These are phyloP conservation scores for Coprinopsis cinerea DNA, from an alignment of 768 basidiomycete genomes.

Conservation along the genomic window DNA sequence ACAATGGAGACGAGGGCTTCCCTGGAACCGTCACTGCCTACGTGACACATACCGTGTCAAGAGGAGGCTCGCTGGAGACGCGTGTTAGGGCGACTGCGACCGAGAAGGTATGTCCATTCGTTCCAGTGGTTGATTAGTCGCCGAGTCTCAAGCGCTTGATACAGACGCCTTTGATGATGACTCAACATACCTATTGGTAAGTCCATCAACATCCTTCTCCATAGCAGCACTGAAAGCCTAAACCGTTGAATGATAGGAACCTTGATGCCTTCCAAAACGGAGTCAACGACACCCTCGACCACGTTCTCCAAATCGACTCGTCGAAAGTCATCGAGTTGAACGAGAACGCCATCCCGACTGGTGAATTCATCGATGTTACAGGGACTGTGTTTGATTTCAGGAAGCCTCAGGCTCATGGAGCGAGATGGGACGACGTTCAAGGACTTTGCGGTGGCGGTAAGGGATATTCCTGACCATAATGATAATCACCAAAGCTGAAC, in stretches of 20 bases:
- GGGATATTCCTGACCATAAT: neutral
- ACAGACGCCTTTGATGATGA: conserved; percentile 52
- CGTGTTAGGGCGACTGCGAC: conserved; percentile 42
- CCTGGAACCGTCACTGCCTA: conserved; percentile 41
- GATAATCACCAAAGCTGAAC: neutral
- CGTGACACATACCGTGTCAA: conserved; percentile 41
- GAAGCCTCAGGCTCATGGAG: conserved; percentile 25
- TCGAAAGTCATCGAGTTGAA: conserved; percentile 34
- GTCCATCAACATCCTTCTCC: conserved; percentile 4
- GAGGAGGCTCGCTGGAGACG: conserved; percentile 38
- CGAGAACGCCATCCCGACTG: conserved; percentile 33
- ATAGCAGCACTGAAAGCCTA: neutral
- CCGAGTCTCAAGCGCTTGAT: neutral
- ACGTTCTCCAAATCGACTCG: conserved; percentile 25
- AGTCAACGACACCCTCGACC: conserved; percentile 27
- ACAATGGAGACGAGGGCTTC: conserved; percentile 49
- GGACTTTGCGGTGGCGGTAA: conserved; percentile 24
- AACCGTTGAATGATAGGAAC: conserved; percentile 28
- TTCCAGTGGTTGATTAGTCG: too few species aligned
- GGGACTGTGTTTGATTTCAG: conserved; percentile 39
- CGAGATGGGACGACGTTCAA: conserved; percentile 27
- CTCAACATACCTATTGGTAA: conserved; percentile 50
- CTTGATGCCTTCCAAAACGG: conserved; percentile 46
- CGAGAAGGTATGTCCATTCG: conserved; percentile 25
- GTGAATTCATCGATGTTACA: conserved; percentile 23